These are phyloP conservation scores for Suhomyces yuchorum DNA, from an alignment of 1,139 yeast genomes.

Conservation along the genomic window DNA sequence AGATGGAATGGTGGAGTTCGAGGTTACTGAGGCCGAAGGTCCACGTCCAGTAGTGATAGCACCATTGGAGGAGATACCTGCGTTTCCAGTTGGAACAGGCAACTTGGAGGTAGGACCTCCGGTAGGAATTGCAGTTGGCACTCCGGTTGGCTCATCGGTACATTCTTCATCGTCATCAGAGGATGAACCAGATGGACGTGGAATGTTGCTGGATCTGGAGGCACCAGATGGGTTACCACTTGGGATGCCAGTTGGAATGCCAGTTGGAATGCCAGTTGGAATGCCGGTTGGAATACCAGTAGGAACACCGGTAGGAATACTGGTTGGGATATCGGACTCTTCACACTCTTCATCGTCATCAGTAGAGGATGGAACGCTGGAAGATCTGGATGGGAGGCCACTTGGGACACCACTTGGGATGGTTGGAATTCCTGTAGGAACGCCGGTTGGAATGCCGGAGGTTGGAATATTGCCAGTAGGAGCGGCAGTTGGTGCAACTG, in stretches of 20 bases:
- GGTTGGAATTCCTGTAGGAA: conserved; percentile 1
- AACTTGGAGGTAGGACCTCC: not conserved
- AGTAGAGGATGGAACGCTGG: conserved; percentile 1
- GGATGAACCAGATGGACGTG: conserved; percentile 1
- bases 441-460: conserved; percentile 4
- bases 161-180: conserved; percentile 17
- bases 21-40: conserved; percentile 6
- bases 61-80: not conserved
- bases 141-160: conserved; percentile 1
- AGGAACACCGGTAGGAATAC: not conserved
- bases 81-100: not conserved
- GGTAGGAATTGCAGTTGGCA: not conserved
- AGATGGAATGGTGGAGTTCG: conserved; percentile 5
- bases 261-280: conserved; percentile 3
- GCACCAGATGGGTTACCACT: conserved; percentile 1
- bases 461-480: not conserved
- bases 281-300: conserved; percentile 1
- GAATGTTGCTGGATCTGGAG: no score
- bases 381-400: not conserved
- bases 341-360: conserved; percentile 16
- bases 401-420: not conserved
- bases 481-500: not conserved
- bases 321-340: conserved; percentile 11
- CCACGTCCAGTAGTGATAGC: conserved; percentile 1
- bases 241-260: conserved; percentile 3